phyloP scores from a whole-genome alignment of 768 basidiomycete genomes.

The Leucosporidium scottii region DNA sequence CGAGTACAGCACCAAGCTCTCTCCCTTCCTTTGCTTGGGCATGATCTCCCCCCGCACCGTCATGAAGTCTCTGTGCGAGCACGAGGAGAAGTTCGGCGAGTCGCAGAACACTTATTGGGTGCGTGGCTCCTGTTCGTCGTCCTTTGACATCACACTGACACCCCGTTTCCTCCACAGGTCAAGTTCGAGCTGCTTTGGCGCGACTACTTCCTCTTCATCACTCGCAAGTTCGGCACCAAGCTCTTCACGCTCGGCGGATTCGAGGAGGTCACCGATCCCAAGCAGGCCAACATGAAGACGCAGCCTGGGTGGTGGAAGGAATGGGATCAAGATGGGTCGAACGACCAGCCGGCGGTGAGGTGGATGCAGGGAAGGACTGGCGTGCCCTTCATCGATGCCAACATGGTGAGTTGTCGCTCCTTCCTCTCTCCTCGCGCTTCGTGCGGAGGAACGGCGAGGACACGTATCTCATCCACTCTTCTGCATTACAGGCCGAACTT shows the following conservation, averaged over 20 bases:
- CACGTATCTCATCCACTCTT: not conserved
- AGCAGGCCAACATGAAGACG: constrained; percentile 33
- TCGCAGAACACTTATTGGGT: constrained; percentile 45
- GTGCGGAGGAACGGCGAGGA: not conserved
- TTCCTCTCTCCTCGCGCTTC: not conserved
- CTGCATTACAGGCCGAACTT: constrained; percentile 8
- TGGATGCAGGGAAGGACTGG: constrained; percentile 40
- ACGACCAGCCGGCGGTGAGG: constrained; percentile 23
- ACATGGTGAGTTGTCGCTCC: constrained; percentile 11
- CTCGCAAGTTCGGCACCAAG: constrained; percentile 37
- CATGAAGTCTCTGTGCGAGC: constrained; percentile 19
- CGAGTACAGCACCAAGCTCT: constrained; percentile 47
- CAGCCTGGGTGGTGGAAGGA: constrained; percentile 31
- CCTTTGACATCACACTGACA: not conserved
- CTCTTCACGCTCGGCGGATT: constrained; percentile 45
- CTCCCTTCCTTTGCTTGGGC: constrained; percentile 44
- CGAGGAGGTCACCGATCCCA: constrained; percentile 40
- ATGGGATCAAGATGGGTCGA: constrained; percentile 26
- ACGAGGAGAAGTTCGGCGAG: constrained; percentile 37
- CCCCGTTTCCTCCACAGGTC: not conserved
- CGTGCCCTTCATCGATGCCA: constrained; percentile 45
- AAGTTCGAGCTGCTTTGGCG: constrained; percentile 46
- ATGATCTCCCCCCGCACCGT: constrained; percentile 35
- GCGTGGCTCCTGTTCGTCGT: not conserved
- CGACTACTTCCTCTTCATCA: constrained; percentile 38